phyloP scores from a whole-genome alignment of 108 stramenopile genomes.

The Nitzschia inconspicua region DNA sequence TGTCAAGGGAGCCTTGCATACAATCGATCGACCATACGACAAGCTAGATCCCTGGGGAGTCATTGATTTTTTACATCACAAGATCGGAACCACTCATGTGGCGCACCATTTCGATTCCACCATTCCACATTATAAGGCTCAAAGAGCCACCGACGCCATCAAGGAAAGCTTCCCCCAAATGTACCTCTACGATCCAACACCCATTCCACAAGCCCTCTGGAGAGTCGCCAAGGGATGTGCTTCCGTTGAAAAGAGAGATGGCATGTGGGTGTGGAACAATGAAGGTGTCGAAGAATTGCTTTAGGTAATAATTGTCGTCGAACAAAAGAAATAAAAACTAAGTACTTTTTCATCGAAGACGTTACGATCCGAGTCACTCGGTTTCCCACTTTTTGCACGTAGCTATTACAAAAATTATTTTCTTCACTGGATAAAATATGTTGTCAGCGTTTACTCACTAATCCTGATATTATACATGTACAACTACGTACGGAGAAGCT shows the following conservation, averaged over 20 bases:
- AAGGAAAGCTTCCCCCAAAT: constrained; percentile 79
- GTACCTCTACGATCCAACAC: constrained; percentile 83
- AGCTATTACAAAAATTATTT: no score
- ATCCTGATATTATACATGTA: no score
- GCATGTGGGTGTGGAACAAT: constrained; percentile 78
- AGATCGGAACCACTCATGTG: constrained; percentile 96
- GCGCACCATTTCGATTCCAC: constrained; percentile 95
- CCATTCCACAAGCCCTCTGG: constrained; percentile 85
- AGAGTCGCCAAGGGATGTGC: constrained; percentile 81
- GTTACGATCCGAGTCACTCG: no score
- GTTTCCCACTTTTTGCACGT: no score
- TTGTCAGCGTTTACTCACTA: no score
- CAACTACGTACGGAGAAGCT: no score
- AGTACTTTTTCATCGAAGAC: no score
- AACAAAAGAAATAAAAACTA: no score
- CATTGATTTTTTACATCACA: constrained; percentile 94
- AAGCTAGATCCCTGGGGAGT: constrained; percentile 83
- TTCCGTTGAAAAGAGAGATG: constrained; percentile 70
- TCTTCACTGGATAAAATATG: no score
- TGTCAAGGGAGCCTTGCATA: constrained; percentile 95
- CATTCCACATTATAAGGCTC: constrained; percentile 87
- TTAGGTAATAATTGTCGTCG: no score
- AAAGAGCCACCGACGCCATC: constrained; percentile 86
- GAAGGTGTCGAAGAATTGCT: constrained; percentile 54
- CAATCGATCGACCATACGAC: constrained; percentile 95